Percentiles rank a stretch among this genome's conserved stretches.
Conservation (phyloP, 148 eudicot genomes). For the Diospyros lotus region DNA sequence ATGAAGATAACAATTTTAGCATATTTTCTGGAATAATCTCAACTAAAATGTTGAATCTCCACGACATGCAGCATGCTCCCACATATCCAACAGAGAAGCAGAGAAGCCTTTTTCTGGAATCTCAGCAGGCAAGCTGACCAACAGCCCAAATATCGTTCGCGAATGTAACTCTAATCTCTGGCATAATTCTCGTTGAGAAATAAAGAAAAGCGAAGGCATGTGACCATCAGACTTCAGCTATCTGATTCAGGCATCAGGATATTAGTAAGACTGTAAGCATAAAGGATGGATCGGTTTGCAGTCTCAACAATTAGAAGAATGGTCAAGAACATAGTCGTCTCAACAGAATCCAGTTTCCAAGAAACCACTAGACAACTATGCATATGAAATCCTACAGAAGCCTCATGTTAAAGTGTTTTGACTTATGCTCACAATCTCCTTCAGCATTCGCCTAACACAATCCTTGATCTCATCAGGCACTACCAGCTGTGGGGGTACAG, state of each 20-base stretch:
- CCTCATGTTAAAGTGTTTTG: conserved; percentile 16
- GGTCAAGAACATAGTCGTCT: neutral
- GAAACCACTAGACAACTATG: neutral
- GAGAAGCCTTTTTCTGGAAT: neutral
- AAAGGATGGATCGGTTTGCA: neutral
- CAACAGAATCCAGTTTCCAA: neutral
- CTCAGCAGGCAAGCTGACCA: neutral
- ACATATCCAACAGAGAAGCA: too few species aligned
- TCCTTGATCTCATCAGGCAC: conserved; percentile 55
- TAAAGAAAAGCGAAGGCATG: neutral
- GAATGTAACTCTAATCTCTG: neutral
- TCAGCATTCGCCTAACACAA: conserved; percentile 50
- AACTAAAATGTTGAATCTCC: too few species aligned
- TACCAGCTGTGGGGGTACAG: conserved; percentile 40
- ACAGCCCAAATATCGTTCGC: neutral
- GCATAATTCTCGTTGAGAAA: neutral
- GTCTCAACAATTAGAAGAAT: neutral
- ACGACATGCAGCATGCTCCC: too few species aligned
- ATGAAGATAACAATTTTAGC: too few species aligned
- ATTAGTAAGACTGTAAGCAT: neutral
- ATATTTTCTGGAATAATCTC: too few species aligned
- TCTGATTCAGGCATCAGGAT: neutral
- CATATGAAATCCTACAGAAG: neutral
- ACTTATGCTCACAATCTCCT: conserved; percentile 47
- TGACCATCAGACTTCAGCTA: neutral